These are phyloP conservation scores for Triticum monococcum DNA, from an alignment of 176 grass and related monocot species.

Conservation along the genomic window DNA sequence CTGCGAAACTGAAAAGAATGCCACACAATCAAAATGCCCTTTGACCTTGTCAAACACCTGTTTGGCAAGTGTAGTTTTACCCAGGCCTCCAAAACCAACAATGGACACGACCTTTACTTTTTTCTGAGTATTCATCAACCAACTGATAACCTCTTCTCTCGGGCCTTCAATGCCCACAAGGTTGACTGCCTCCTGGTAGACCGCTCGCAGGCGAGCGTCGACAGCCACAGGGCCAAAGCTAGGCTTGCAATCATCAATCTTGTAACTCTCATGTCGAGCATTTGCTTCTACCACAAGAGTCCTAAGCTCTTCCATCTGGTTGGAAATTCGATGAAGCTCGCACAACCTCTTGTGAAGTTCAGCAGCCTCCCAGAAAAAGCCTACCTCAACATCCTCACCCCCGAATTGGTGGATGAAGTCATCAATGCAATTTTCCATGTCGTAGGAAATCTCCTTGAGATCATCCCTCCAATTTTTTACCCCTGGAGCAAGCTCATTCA, in stretches of 20 bases:
- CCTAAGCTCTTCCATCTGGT: background rate
- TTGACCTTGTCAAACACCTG: background rate
- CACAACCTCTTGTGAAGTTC: too few species aligned
- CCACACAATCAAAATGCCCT: background rate
- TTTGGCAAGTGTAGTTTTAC: background rate
- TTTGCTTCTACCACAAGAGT: background rate
- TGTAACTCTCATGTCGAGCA: background rate
- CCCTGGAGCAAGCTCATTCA: too few species aligned
- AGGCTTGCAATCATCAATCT: background rate
- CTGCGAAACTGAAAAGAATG: background rate
- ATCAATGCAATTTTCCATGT: too few species aligned
- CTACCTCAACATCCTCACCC: too few species aligned
- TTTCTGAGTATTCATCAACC: background rate
- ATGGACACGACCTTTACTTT: background rate
- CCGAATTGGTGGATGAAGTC: too few species aligned
- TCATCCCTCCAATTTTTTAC: too few species aligned
- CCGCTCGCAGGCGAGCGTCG: rapidly evolving
- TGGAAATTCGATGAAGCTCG: background rate
- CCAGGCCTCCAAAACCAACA: background rate
- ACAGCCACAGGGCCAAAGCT: background rate
- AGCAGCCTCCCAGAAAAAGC: too few species aligned
- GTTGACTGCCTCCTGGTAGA: background rate
- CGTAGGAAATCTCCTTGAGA: too few species aligned
- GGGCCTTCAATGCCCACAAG: background rate
- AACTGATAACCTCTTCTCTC: rapidly evolving